Base-by-base conservation (phyloP, 179 eudicot genomes). In the Silene noctiflora region DNA sequence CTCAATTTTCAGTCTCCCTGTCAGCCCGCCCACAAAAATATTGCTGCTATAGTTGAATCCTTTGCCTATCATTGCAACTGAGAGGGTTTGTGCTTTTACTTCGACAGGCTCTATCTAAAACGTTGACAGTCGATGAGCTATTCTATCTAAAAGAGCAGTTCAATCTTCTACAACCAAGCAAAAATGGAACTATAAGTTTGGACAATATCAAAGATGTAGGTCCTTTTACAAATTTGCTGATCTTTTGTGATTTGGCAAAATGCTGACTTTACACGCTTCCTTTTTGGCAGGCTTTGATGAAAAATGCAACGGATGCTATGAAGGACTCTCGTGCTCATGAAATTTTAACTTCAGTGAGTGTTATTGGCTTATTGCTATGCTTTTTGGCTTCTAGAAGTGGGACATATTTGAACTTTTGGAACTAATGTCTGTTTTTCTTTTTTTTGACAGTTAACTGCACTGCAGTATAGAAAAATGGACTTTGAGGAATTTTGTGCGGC, bases 401-500 rank as follows among this genome's bases (percentile, higher is more conserved):
- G 20, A 21, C n/a, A 19, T 55, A 16, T 11, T 44, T 20, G 24
- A 58, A 64, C 51, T n/a, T n/a, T n/a, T n/a, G n/a, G n/a, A 27
- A 27, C 29, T 27, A 2, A 1, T 1, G 29, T 27, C 2, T 27
- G 1, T 27, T 27, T 27, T 27, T 27, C 2, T 27, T 27, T 27
- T 27, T 27, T 27, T 27, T 27, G 35, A 66, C 86, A 93, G 98
- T 86, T 93, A 80, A 86, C 90, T 75, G 83, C 88, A 78, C 94
- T 93, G 77, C 98, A 93, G 69, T 87, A 88, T 79, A 83, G 89
- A 83, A 87, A 88, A 76, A 75, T 93, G 88, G 94, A 91, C 79
- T 93, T 93, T 24, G 96, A 91, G 69, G 98, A 93, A 82, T 93
- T 93, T 78, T 88, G 90, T 85, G 96, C 94, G 3, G 96, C 98